A percentile compares a stretch with the other conserved stretches of the same genome.
These are phyloP conservation scores for Fusarium sterilihyphosum DNA, from an alignment of 2,329 filamentous ascomycete species.

Conservation along the genomic window DNA sequence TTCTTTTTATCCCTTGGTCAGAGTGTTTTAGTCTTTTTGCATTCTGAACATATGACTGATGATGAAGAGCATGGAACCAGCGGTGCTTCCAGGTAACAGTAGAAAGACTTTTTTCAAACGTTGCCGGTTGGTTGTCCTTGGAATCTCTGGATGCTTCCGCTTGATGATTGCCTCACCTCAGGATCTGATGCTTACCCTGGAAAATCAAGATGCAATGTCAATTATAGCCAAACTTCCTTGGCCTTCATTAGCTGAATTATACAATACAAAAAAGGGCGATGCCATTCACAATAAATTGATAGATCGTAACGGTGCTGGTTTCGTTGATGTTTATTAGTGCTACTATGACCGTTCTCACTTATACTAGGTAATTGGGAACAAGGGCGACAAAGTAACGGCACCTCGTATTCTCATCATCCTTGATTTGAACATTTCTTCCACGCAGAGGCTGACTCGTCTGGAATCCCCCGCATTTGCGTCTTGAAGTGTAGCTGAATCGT, in stretches of 20 bases:
- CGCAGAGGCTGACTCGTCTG: background rate
- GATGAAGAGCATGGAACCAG: background rate
- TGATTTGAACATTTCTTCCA: background rate
- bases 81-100: background rate
- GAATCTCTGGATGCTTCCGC: no score
- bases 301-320: background rate
- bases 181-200: background rate
- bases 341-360: background rate
- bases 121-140: no score
- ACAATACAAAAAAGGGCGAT: no score
- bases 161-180: background rate
- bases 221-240: no score
- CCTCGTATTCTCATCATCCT: background rate
- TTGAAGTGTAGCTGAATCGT: background rate
- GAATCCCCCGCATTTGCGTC: background rate
- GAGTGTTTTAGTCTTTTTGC: no score
- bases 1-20: background rate
- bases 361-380: background rate
- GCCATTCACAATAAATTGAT: background rate
- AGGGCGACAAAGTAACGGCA: background rate
- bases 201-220: background rate
- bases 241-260: background rate
- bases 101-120: background rate
- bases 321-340: no score
- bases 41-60: background rate